Percentiles rank a stretch among this genome's conserved stretches.
phyloP scores from a whole-genome alignment of 768 basidiomycete genomes.

The Collybia sp. region DNA sequence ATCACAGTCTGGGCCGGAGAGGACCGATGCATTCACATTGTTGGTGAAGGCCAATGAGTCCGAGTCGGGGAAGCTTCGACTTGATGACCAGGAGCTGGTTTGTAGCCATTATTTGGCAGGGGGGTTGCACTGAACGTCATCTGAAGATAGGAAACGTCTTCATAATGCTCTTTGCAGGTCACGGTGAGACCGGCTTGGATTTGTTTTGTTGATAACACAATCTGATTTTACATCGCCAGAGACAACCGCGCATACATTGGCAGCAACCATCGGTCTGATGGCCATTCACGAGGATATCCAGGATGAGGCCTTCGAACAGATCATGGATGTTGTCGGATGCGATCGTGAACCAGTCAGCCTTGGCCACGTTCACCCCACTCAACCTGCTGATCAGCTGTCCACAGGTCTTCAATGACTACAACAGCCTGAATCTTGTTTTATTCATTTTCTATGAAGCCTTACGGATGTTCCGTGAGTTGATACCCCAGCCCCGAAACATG shows the following conservation, averaged over 20 bases:
- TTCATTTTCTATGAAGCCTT: conserved; percentile 25
- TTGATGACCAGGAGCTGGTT: conserved; percentile 17
- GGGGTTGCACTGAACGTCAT: not conserved
- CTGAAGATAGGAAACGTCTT: conserved; percentile 18
- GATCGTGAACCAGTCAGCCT: conserved; percentile 24
- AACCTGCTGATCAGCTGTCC: not conserved
- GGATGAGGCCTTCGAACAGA: conserved; percentile 43
- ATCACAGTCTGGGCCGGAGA: not conserved
- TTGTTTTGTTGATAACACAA: not conserved
- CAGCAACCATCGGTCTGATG: conserved; percentile 35
- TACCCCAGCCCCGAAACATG: no score
- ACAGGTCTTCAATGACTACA: conserved; percentile 13
- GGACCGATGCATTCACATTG: conserved; percentile 11
- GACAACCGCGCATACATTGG: conserved; percentile 46
- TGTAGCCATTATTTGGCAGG: not conserved
- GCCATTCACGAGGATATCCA: conserved; percentile 35
- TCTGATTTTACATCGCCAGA: conserved; percentile 21
- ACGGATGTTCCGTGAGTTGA: conserved; percentile 21
- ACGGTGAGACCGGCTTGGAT: conserved; percentile 9
- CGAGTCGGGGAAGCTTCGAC: conserved; percentile 10
- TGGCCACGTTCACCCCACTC: not conserved
- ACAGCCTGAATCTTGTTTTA: conserved; percentile 18
- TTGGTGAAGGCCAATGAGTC: conserved; percentile 13
- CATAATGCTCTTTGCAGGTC: conserved; percentile 18
- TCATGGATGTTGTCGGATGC: conserved; percentile 30